phyloP scores from a whole-genome alignment of 2,329 filamentous ascomycete genomes.

The Curvularia eragrostidis region DNA sequence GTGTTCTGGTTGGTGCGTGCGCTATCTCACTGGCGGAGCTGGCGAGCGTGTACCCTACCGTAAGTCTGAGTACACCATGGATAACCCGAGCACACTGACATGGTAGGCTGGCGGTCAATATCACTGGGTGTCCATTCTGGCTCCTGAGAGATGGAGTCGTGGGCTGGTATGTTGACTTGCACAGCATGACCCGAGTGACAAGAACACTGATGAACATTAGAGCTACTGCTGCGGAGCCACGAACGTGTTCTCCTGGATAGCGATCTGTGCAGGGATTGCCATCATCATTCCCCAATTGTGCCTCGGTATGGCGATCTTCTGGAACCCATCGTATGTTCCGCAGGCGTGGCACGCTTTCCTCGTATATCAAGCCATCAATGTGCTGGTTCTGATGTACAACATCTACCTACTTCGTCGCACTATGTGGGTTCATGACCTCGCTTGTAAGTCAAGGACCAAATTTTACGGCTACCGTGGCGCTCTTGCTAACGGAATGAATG shows the following conservation, averaged over 20 bases:
- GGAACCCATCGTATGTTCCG: conserved; percentile 15
- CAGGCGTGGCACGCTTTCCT: conserved; percentile 27
- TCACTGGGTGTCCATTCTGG: too few relatives aligned
- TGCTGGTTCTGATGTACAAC: conserved; percentile 22
- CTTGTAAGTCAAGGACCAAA: conserved; percentile 35
- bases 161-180: too few relatives aligned
- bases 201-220: conserved; percentile 4
- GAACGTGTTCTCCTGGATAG: conserved; percentile 28
- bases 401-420: conserved; percentile 23
- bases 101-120: too few relatives aligned
- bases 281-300: conserved; percentile 24
- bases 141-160: too few relatives aligned
- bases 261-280: conserved; percentile 23
- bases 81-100: too few relatives aligned
- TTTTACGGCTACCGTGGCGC: conserved; percentile 54
- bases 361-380: conserved; percentile 22
- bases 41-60: too few relatives aligned
- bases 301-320: conserved; percentile 19
- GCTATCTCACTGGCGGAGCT: too few relatives aligned
- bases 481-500: too few relatives aligned
- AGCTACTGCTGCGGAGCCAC: conserved; percentile 26
- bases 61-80: too few relatives aligned
- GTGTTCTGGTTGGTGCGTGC: too few relatives aligned
- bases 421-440: conserved; percentile 16
- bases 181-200: too few relatives aligned